Conservation (phyloP, 1,284 basidiomycete species). For the Puccinia horiana region DNA sequence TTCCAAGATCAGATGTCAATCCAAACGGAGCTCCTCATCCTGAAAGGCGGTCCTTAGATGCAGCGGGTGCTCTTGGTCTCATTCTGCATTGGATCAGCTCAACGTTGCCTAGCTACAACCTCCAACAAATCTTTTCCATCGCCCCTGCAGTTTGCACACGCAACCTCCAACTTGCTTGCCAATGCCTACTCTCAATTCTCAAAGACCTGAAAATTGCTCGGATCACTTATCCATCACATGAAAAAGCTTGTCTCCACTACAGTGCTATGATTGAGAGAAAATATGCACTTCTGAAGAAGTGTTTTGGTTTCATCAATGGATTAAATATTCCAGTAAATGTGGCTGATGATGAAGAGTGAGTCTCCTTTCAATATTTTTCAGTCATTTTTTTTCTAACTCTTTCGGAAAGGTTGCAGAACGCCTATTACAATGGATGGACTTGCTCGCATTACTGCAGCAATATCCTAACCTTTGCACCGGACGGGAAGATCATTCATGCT, state of each 20-base stretch:
- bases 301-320: constrained; percentile 13
- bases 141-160: neutral
- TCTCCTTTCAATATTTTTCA: neutral
- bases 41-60: neutral
- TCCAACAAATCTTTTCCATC: neutral
- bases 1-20: neutral
- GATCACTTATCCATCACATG: neutral
- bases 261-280: neutral
- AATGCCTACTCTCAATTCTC: neutral
- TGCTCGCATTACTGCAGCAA: neutral
- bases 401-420: neutral
- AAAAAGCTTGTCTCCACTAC: neutral
- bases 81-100: neutral
- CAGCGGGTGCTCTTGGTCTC: neutral
- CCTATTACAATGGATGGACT: neutral
- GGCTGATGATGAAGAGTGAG: constrained; percentile 18
- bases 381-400: neutral
- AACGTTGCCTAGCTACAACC: neutral
- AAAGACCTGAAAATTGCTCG: neutral
- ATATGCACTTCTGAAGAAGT: neutral
- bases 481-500: constrained; percentile 57
- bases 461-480: neutral
- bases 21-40: neutral
- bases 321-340: neutral
- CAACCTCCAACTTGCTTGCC: neutral